Evolutionary conservation across 208 protist species (phyloP).

Genomic region (Trichomonas tenax): DNA sequence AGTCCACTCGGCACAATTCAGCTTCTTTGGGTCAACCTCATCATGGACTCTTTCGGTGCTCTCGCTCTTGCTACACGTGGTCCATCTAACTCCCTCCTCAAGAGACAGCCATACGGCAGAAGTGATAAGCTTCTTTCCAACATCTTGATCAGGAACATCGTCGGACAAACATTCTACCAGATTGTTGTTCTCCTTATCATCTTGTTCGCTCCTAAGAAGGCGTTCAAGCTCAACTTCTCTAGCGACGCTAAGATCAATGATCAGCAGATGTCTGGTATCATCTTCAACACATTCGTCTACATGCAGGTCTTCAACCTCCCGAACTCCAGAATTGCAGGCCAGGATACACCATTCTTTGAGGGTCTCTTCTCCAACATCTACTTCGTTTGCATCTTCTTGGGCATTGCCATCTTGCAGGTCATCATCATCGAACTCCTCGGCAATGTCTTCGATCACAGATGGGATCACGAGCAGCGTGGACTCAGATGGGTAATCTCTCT

Average conservation of each 20-base stretch:
- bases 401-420: not conserved
- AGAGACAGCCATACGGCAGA: conserved; percentile 40
- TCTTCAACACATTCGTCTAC: conserved; percentile 40
- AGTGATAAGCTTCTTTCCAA: conserved; percentile 52
- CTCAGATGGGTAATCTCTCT: not conserved
- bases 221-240: not conserved
- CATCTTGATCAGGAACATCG: conserved; percentile 61
- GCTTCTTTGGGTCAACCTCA: conserved; percentile 95
- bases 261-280: conserved; percentile 10
- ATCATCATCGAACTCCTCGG: not conserved
- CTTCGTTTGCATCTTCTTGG: not conserved
- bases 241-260: not conserved
- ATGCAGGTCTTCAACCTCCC: conserved; percentile 39
- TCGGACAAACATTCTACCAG: conserved; percentile 50
- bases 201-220: conserved; percentile 1
- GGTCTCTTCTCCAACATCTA: not conserved
- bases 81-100: conserved; percentile 50
- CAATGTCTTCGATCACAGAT: not conserved
- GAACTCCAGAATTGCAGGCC: conserved; percentile 10
- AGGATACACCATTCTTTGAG: not conserved
- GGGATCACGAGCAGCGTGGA: not conserved
- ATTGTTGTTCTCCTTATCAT: conserved; percentile 48
- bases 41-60: conserved; percentile 93
- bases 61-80: conserved; percentile 84
- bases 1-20: conserved; percentile 65